phyloP scores from a whole-genome alignment of 1,284 basidiomycete species.

The Mycosarcoma maydis region DNA sequence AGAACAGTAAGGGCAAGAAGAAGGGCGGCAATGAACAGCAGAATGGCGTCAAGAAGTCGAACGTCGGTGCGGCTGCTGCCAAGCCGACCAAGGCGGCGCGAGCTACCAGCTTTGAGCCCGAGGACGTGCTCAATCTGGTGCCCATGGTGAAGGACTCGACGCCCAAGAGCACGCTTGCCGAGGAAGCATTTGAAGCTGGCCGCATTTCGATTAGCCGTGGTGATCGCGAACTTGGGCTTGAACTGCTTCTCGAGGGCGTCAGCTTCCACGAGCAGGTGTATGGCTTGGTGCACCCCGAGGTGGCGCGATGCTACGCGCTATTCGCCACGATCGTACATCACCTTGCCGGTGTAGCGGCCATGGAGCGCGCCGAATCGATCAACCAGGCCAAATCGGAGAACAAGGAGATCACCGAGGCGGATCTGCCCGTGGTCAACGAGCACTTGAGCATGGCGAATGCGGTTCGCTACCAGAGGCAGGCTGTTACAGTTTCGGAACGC shows the following conservation, averaged over 20 bases:
- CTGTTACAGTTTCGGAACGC: conserved; percentile 72
- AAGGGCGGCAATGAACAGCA: conserved; percentile 35
- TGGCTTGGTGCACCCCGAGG: conserved; percentile 72
- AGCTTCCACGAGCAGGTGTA: conserved; percentile 73
- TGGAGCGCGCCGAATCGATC: conserved; percentile 47
- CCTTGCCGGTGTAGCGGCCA: conserved; percentile 41
- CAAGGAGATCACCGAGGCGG: conserved; percentile 45
- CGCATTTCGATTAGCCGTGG: conserved; percentile 70
- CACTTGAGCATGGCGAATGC: conserved; percentile 69
- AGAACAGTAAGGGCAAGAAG: conserved; percentile 48
- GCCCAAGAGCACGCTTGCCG: conserved; percentile 70
- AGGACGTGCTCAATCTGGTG: conserved; percentile 71
- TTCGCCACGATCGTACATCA: conserved; percentile 70
- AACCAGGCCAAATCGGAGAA: conserved; percentile 51
- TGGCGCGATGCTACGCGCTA: conserved; percentile 71
- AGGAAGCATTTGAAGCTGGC: conserved; percentile 72
- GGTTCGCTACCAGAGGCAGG: conserved; percentile 71
- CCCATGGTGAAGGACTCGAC: conserved; percentile 71
- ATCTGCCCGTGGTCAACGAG: conserved; percentile 46
- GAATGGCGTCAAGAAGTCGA: conserved; percentile 41
- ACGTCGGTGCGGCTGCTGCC: conserved; percentile 4
- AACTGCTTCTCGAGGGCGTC: conserved; percentile 71
- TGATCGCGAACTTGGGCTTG: conserved; percentile 70
- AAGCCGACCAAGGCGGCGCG: conserved; percentile 41
- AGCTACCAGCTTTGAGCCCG: conserved; percentile 69